Conservation (phyloP, 2,329 filamentous ascomycete species). For the Madurella mycetomatis region DNA sequence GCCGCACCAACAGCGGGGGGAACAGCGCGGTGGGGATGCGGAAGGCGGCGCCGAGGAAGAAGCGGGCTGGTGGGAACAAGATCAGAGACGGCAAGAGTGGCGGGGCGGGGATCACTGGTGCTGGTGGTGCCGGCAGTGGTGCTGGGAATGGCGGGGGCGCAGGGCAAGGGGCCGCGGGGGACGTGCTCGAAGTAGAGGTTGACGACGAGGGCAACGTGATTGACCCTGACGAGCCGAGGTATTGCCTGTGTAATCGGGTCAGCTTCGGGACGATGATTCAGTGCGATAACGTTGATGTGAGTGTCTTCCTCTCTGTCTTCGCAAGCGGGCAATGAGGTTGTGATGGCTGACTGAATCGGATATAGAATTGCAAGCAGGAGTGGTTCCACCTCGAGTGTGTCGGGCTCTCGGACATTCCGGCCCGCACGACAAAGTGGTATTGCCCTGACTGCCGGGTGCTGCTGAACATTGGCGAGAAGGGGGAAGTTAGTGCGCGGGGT, state of each 20-base stretch:
- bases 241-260: constrained; percentile 75
- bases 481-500: constrained; percentile 57
- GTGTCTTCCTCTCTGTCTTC: constrained; percentile 30
- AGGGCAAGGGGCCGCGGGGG: constrained; percentile 33
- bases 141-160: constrained; percentile 25
- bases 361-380: constrained; percentile 66
- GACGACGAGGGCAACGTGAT: constrained; percentile 66
- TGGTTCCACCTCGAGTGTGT: constrained; percentile 85
- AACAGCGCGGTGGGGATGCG: constrained; percentile 67
- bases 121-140: constrained; percentile 24
- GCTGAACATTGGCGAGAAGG: constrained; percentile 59
- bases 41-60: constrained; percentile 65
- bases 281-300: constrained; percentile 73
- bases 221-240: constrained; percentile 69
- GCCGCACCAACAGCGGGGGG: constrained; percentile 55
- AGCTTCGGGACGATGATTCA: constrained; percentile 80
- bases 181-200: constrained; percentile 50
- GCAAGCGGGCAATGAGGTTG: background rate
- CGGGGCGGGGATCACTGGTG: constrained; percentile 15
- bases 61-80: constrained; percentile 35
- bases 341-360: background rate
- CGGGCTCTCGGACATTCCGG: constrained; percentile 61
- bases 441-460: constrained; percentile 69
- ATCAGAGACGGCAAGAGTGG: constrained; percentile 21
- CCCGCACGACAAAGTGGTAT: constrained; percentile 76